Conservation (phyloP, 495 filamentous ascomycete species). For the Umbilicaria muhlenbergii region DNA sequence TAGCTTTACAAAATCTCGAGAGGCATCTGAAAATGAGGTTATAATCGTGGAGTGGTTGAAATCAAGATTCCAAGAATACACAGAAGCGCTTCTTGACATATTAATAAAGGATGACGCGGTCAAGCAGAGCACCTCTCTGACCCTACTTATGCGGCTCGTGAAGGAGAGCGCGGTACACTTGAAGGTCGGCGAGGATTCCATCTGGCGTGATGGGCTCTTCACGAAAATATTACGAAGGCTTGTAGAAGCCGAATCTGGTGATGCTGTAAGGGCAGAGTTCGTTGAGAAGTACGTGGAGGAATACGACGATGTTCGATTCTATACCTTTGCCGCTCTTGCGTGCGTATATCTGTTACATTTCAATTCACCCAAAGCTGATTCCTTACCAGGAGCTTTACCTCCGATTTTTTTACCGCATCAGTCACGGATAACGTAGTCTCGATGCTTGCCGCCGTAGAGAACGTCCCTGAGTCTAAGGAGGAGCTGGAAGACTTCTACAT, state of each 20-base stretch:
- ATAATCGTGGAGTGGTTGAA: slow-evolving; percentile 68
- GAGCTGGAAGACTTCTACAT: slow-evolving; percentile 54
- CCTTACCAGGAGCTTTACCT: neutral
- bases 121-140: slow-evolving; percentile 43
- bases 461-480: slow-evolving; percentile 42
- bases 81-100: slow-evolving; percentile 35
- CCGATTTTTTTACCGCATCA: neutral
- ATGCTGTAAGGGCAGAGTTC: slow-evolving; percentile 51
- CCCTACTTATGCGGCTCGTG: slow-evolving; percentile 66
- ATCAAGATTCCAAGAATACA: slow-evolving; percentile 55
- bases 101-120: slow-evolving; percentile 33
- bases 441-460: slow-evolving; percentile 49
- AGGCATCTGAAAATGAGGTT: slow-evolving; percentile 52
- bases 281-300: slow-evolving; percentile 57
- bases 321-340: slow-evolving; percentile 56
- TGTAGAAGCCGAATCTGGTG: slow-evolving; percentile 36
- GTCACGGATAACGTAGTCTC: slow-evolving; percentile 33
- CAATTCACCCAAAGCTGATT: neutral
- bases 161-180: slow-evolving; percentile 57
- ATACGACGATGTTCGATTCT: slow-evolving; percentile 75
- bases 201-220: slow-evolving; percentile 50
- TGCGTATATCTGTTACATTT: slow-evolving; percentile 24
- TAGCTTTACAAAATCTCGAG: slow-evolving; percentile 43
- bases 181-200: slow-evolving; percentile 39
- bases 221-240: slow-evolving; percentile 43